A percentile compares a stretch with the other conserved stretches of the same genome.
Evolutionary conservation across 352 stramenopile genomes (phyloP).

Genomic region (Phytopythium helicoides): DNA sequence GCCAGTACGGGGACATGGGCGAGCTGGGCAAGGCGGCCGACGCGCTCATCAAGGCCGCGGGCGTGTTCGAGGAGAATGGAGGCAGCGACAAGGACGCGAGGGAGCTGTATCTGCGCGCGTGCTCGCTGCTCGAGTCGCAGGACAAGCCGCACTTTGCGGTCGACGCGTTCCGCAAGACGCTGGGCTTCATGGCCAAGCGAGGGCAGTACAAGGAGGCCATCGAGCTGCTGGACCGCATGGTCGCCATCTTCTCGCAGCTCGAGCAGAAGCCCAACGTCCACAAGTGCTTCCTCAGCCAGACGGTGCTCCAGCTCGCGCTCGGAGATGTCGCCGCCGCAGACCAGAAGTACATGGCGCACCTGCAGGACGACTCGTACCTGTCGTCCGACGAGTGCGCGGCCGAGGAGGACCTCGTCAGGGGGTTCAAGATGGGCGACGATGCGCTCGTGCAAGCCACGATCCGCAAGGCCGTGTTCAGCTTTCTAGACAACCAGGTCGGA

Average conservation of each 20-base stretch:
- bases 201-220: conserved; percentile 42
- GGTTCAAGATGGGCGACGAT: conserved; percentile 79
- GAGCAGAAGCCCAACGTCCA: conserved; percentile 67
- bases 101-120: conserved; percentile 61
- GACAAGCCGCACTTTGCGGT: conserved; percentile 83
- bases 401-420: conserved; percentile 70
- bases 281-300: conserved; percentile 72
- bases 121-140: conserved; percentile 73
- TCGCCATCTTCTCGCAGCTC: conserved; percentile 57
- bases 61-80: conserved; percentile 44
- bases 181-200: conserved; percentile 67
- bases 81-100: conserved; percentile 34
- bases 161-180: conserved; percentile 76
- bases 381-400: conserved; percentile 74
- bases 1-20: conserved; percentile 77
- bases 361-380: conserved; percentile 77
- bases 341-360: conserved; percentile 67
- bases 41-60: conserved; percentile 62
- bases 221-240: conserved; percentile 48
- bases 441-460: conserved; percentile 69
- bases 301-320: conserved; percentile 52
- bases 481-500: conserved; percentile 77
- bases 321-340: conserved; percentile 75
- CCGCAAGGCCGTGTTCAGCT: conserved; percentile 71
- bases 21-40: conserved; percentile 83